phyloP scores from a whole-genome alignment of 2,329 filamentous ascomycete genomes.

The Blumeria graminis region DNA sequence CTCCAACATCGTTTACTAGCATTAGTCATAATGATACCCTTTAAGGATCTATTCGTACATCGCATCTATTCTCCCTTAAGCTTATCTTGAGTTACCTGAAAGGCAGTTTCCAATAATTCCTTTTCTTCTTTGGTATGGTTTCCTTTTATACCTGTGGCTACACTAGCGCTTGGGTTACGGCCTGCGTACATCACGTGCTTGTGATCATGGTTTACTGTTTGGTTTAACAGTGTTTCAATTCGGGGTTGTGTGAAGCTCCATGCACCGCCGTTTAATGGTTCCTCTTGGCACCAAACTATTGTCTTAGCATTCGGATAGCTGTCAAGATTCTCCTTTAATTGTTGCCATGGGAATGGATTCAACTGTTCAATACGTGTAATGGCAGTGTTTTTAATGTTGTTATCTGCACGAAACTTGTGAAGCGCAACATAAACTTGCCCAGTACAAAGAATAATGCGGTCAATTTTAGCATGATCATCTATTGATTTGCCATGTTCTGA shows the following conservation, averaged over 20 bases:
- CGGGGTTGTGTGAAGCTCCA: slow-evolving; percentile 96
- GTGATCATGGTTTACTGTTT: slow-evolving; percentile 76
- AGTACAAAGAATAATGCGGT: slow-evolving; percentile 81
- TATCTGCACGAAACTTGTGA: slow-evolving; percentile 69
- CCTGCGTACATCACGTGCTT: slow-evolving; percentile 97
- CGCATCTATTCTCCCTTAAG: slow-evolving; percentile 28
- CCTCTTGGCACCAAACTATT: slow-evolving; percentile 92
- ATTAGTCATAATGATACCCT: too few relatives aligned
- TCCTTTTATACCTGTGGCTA: slow-evolving; percentile 78
- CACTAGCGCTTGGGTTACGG: slow-evolving; percentile 74
- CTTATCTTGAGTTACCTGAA: slow-evolving; percentile 41
- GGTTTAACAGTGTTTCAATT: slow-evolving; percentile 85
- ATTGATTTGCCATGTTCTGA: slow-evolving; percentile 60
- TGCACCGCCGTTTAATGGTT: slow-evolving; percentile 87
- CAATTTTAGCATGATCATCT: slow-evolving; percentile 61
- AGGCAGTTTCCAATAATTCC: slow-evolving; percentile 46
- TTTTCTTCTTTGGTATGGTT: slow-evolving; percentile 82
- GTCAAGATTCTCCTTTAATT: slow-evolving; percentile 90
- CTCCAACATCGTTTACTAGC: too few relatives aligned
- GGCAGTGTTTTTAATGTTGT: slow-evolving; percentile 72
- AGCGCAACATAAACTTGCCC: slow-evolving; percentile 86
- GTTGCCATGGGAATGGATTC: slow-evolving; percentile 96
- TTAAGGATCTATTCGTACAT: not conserved
- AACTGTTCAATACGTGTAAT: slow-evolving; percentile 93
- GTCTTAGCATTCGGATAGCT: slow-evolving; percentile 93